Conservation (phyloP, 345 rosid species). For the Corchorus olitorius region DNA sequence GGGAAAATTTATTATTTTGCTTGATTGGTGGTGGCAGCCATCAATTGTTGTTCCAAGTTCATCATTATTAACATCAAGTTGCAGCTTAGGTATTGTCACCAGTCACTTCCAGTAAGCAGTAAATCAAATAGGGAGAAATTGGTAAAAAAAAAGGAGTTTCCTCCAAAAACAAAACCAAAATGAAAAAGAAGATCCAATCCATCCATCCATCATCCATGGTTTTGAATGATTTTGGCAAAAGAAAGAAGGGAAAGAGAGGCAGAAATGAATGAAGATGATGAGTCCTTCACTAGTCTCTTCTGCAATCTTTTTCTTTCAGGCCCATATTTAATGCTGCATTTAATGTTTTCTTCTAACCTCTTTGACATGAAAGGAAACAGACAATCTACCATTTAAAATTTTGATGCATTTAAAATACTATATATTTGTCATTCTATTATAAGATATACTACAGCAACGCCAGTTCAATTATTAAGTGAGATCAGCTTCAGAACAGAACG, state of each 20-base stretch:
- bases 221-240: neutral
- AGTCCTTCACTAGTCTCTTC: constrained; percentile 12
- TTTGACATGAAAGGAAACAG: constrained; percentile 15
- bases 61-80: neutral
- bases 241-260: neutral
- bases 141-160: neutral
- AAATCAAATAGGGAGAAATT: neutral
- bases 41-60: neutral
- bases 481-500: constrained; percentile 4
- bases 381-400: neutral
- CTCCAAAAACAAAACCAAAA: neutral
- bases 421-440: neutral
- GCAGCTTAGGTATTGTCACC: constrained; percentile 5
- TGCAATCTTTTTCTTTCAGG: constrained; percentile 12
- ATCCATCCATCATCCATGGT: constrained; percentile 3
- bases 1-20: neutral
- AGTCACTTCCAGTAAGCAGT: constrained; percentile 1
- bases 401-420: neutral
- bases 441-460: neutral
- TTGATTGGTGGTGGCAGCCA: neutral
- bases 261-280: neutral
- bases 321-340: constrained; percentile 13
- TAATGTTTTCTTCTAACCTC: constrained; percentile 4
- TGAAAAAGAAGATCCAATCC: neutral
- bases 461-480: constrained; percentile 17